phyloP scores from a whole-genome alignment of 2,329 filamentous ascomycete genomes.

The Ceratocystis papillata region DNA sequence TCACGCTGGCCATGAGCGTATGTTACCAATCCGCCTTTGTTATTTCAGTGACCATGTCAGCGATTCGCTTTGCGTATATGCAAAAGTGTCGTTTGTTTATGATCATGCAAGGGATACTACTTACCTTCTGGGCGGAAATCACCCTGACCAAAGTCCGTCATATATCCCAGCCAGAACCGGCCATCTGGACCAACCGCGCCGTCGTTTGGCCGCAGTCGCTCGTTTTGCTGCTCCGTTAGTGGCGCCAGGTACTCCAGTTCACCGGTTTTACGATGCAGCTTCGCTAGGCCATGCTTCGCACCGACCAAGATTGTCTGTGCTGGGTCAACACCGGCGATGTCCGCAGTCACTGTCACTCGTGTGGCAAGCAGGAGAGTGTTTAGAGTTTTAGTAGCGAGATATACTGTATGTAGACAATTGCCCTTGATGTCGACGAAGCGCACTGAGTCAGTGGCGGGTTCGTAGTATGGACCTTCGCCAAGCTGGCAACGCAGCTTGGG shows the following conservation, averaged over 20 bases:
- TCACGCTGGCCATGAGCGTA: conserved; percentile 50
- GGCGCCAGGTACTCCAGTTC: conserved; percentile 43
- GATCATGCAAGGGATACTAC: conserved; percentile 26
- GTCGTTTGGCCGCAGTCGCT: conserved; percentile 63
- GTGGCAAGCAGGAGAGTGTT: conserved; percentile 49
- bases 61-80: not conserved
- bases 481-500: conserved; percentile 51
- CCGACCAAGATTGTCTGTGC: conserved; percentile 60
- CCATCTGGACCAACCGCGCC: conserved; percentile 70
- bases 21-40: conserved; percentile 58
- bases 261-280: conserved; percentile 54
- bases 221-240: conserved; percentile 38
- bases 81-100: not conserved
- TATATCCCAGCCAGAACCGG: conserved; percentile 73
- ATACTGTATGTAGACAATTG: conserved; percentile 60
- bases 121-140: conserved; percentile 51
- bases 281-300: conserved; percentile 71
- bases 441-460: conserved; percentile 51
- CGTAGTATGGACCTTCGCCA: conserved; percentile 66
- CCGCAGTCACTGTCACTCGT: conserved; percentile 58
- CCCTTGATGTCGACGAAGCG: conserved; percentile 78
- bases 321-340: conserved; percentile 58
- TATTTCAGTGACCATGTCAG: conserved; percentile 8
- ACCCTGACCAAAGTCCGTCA: conserved; percentile 60
- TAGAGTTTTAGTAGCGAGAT: conserved; percentile 49